phyloP scores from a whole-genome alignment of 768 basidiomycete species.

The Rhizopogon sp. region DNA sequence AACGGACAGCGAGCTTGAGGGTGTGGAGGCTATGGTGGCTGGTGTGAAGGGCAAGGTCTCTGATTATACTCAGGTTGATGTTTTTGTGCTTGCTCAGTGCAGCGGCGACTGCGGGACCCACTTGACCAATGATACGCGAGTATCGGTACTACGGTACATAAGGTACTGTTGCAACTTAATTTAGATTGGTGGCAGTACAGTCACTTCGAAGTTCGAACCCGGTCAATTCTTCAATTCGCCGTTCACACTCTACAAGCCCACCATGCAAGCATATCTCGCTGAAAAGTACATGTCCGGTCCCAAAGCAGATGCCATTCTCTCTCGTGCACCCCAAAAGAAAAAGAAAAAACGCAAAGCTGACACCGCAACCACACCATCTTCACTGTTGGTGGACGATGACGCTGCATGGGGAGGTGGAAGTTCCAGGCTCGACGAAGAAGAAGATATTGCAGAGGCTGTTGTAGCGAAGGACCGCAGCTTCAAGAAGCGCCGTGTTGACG shows the following conservation, averaged over 20 bases:
- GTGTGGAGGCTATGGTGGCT: conserved; percentile 70
- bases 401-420: conserved; percentile 55
- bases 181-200: neutral
- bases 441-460: conserved; percentile 55
- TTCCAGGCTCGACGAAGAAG: conserved; percentile 47
- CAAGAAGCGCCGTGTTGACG: conserved; percentile 63
- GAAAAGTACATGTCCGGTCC: conserved; percentile 95
- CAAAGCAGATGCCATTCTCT: conserved; percentile 91
- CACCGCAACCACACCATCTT: conserved; percentile 18
- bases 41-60: conserved; percentile 56
- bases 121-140: too few relatives aligned
- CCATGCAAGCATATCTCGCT: conserved; percentile 79
- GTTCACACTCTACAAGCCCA: neutral
- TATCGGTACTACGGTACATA: too few relatives aligned
- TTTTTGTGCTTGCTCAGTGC: too few relatives aligned
- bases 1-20: conserved; percentile 29
- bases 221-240: neutral
- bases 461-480: conserved; percentile 74
- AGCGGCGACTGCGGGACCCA: too few relatives aligned
- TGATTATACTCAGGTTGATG: too few relatives aligned
- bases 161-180: too few relatives aligned
- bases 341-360: conserved; percentile 65
- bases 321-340: conserved; percentile 55
- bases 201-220: too few relatives aligned
- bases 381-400: conserved; percentile 63